Percentiles rank a stretch among this genome's conserved stretches.
Conservation (phyloP, 768 basidiomycete species). For the Stropharia rugosoannulata region DNA sequence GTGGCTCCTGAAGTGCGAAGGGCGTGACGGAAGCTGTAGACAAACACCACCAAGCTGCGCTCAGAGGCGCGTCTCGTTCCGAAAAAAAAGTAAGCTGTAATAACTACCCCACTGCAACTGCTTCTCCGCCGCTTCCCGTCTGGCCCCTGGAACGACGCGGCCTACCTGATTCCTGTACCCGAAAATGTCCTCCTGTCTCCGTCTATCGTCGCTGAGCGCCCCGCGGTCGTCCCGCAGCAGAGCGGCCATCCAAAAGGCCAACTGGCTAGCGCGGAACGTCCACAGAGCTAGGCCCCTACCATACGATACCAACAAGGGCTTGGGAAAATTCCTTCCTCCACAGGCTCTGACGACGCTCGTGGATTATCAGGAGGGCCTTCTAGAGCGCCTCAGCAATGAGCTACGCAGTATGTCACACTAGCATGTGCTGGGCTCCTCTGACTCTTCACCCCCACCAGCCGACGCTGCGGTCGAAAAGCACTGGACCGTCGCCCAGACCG, state of each 20-base stretch:
- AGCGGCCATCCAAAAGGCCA: slow-evolving; percentile 18
- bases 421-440: slow-evolving; percentile 1
- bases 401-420: slow-evolving; percentile 54
- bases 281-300: slow-evolving; percentile 57
- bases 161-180: slow-evolving; percentile 5
- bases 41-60: slow-evolving; percentile 29
- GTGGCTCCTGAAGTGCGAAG: slow-evolving; percentile 28
- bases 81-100: slow-evolving; percentile 19
- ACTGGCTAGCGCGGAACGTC: slow-evolving; percentile 33
- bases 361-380: slow-evolving; percentile 85
- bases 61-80: slow-evolving; percentile 20
- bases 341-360: slow-evolving; percentile 66
- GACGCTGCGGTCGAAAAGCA: slow-evolving; percentile 48
- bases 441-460: slow-evolving; percentile 6
- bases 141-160: not conserved
- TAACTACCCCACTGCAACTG: slow-evolving; percentile 10
- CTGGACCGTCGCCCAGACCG: slow-evolving; percentile 65
- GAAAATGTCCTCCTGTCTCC: slow-evolving; percentile 29
- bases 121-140: not conserved
- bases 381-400: slow-evolving; percentile 75
- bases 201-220: slow-evolving; percentile 24
- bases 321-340: slow-evolving; percentile 79
- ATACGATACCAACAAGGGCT: slow-evolving; percentile 68
- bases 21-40: slow-evolving; percentile 24
- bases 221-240: slow-evolving; percentile 13